Evolutionary conservation across 1,139 yeast species (phyloP), one percentile per base, ranked within the genome.

Genomic region (Pichia sp.): DNA sequence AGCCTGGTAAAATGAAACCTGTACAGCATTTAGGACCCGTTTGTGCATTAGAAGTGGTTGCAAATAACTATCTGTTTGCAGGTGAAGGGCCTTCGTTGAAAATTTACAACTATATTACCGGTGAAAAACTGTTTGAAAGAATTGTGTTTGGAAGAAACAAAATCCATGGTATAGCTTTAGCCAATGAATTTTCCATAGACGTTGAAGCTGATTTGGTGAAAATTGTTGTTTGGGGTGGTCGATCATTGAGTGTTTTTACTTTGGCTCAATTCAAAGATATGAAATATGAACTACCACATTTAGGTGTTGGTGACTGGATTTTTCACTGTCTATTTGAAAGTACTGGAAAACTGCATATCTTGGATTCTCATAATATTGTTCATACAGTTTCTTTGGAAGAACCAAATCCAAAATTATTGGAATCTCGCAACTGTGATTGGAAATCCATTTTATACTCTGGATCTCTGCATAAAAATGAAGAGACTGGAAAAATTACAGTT

Each of bases 401-500:
- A n/a, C 26, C 11, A 6, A 49, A 49, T 40, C 55, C 59, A 32
- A 51, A 57, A 5, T 55, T 81, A 0, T 48, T 64, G 1, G 66
- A 67, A 9, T 72, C 69, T 27, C 68, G 70, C 33, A 69, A 75
- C 27, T 79, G 84, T 55, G 73, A 74, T 26, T 95, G 87, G 61
- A 81, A 84, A 54, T 85, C 96, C 4, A 82, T 92, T 38, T 69
- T 92, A 38, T 92, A 92, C 59, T 85, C 95, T 23, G 97, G 97
- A 0, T 72, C 87, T 2, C 74, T 92, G 36, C 71, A 72, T 45
- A 36, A 36, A 8, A 74, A 78, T 1, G 50, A 70, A 6, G 67
- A 64, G 8, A 48, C 52, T 32, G 47, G 51, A 16, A 64, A 65
- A 39, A 75, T 81, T 0, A 59, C 73, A 10, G 69, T 87, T 10